Evolutionary conservation across 108 stramenopile genomes (phyloP).

Genomic region (Nannochloropsis oceanica): DNA sequence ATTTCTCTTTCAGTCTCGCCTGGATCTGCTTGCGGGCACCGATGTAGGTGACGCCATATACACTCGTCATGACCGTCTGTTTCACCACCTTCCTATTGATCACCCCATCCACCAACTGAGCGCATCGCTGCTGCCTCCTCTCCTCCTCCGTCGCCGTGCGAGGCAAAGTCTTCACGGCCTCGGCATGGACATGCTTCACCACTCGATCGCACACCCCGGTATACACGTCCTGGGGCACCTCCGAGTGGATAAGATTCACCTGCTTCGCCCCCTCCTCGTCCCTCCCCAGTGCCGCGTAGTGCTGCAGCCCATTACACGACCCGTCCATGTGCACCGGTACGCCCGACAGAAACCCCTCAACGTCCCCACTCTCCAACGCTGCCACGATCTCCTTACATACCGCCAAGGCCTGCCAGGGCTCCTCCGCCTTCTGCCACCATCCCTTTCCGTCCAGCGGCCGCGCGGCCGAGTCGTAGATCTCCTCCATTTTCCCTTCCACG

Average conservation of each 20-base stretch:
- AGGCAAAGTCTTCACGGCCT: neutral
- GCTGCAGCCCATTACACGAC: slow-evolving; percentile 98
- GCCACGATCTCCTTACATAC: slow-evolving; percentile 74
- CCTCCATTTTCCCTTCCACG: slow-evolving; percentile 67
- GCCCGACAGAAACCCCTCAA: slow-evolving; percentile 58
- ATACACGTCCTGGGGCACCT: slow-evolving; percentile 93
- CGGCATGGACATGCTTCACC: neutral
- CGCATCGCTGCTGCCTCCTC: slow-evolving; percentile 40
- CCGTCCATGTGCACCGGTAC: slow-evolving; percentile 97
- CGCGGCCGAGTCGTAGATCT: slow-evolving; percentile 67
- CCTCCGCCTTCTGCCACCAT: slow-evolving; percentile 91
- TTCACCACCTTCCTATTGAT: slow-evolving; percentile 95
- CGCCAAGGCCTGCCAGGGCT: slow-evolving; percentile 96
- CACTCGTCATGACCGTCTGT: slow-evolving; percentile 99
- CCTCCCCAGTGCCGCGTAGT: slow-evolving; percentile 97
- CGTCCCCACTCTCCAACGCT: slow-evolving; percentile 80
- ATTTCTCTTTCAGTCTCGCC: slow-evolving; percentile 32
- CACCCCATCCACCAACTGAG: slow-evolving; percentile 63
- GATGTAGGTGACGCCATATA: slow-evolving; percentile 97
- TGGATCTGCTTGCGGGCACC: slow-evolving; percentile 90
- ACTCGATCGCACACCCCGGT: slow-evolving; percentile 55
- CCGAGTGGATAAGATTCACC: slow-evolving; percentile 78
- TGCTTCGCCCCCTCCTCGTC: slow-evolving; percentile 83
- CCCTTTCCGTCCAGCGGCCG: slow-evolving; percentile 46
- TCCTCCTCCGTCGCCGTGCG: neutral